Base-by-base conservation (phyloP, 768 basidiomycete species). In the Leccinum sublutescens region DNA sequence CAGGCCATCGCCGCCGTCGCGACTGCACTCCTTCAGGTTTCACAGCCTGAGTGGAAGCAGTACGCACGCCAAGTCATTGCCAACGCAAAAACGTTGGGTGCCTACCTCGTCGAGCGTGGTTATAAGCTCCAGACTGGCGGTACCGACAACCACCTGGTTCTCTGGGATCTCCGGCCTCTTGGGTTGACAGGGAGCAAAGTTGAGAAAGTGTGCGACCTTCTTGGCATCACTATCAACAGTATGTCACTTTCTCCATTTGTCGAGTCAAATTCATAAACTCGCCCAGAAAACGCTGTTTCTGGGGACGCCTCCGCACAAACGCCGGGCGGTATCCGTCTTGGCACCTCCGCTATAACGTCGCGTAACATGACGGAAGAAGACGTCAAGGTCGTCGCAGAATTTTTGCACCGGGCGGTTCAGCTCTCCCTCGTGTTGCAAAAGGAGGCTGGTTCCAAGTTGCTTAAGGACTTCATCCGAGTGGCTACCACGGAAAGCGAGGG, bases 121-220 rank as follows among this genome's bases (percentile, higher is more conserved):
- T 99, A 98, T 85, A 93, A 89, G 78, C 91, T 99, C 64, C 95
- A 98, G 80, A 98, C 96, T 14, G 87, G 84, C 58, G 97, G 97
- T 60, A 95, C 95, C 17, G 97, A 98, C 75, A 98, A 93, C 82
- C 97, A 99, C 76, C 86, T 98, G 64, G 88, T 98, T 52, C 89
- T 99, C 52, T 98, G 95, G 96, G 97, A 98, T 71, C 84, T 98
- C 61, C 86, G 97, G 36, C 97, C 97, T 31, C 82, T 97, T 62
- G 91, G 93, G 52, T 79, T 98, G 71, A 98, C 97, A n/a, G 97
- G 97, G 52, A 91, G 88, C 80, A 98, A 98, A 78, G 87, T 99
- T 58, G 96, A 98, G 82, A 98, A 97, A 82, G 85, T 99, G 66
- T 97, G 97, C 75, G 96, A 98, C 73, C 82, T 97, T 53, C 86